phyloP scores from a whole-genome alignment of 345 rosid genomes.

The Populus ilicifolia region DNA sequence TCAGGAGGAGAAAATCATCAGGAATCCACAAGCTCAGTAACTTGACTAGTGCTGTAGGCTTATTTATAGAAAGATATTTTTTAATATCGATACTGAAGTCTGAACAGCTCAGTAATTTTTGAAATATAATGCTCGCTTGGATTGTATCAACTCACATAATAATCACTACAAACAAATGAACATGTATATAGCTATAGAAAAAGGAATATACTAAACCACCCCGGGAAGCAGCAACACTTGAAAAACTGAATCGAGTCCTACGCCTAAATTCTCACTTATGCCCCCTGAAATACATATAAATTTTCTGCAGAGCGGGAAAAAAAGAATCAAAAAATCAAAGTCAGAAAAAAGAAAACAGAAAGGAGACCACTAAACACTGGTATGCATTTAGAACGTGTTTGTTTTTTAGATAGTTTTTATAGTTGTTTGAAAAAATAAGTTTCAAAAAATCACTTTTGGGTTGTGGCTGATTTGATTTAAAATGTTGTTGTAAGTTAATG shows the following conservation, averaged over 20 bases:
- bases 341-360: background rate
- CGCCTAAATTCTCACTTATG: constrained; percentile 42
- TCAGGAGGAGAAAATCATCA: background rate
- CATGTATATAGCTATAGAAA: background rate
- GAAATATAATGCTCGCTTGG: background rate
- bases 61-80: background rate
- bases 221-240: background rate
- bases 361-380: too few species aligned
- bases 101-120: background rate
- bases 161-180: background rate
- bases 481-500: too few species aligned
- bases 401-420: too few species aligned
- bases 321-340: background rate
- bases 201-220: constrained; percentile 5
- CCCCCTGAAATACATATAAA: constrained; percentile 79
- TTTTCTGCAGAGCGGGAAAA: constrained; percentile 54
- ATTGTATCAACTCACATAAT: background rate
- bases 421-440: too few species aligned
- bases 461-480: too few species aligned
- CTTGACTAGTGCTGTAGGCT: background rate
- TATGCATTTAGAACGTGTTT: background rate
- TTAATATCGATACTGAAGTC: background rate
- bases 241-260: background rate
- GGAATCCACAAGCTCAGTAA: background rate
- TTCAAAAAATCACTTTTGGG: too few species aligned